Conservation (phyloP, 345 rosid species). For the Jatropha curcas region DNA sequence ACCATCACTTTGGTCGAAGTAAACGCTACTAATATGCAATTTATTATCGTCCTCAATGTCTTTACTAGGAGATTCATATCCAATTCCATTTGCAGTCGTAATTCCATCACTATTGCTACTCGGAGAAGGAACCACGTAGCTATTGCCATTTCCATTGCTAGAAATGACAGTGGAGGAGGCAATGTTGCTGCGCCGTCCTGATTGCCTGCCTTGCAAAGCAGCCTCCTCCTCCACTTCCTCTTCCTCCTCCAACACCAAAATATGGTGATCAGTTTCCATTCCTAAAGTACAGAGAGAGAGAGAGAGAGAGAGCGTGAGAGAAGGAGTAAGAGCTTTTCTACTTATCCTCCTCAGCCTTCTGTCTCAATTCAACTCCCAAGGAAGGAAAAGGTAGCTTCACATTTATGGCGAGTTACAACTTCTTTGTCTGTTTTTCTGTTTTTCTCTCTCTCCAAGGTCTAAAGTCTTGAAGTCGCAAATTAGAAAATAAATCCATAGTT, state of each 20-base stretch:
- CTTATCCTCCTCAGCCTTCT: background rate
- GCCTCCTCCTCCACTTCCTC: constrained; percentile 17
- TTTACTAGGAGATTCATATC: constrained; percentile 1
- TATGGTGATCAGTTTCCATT: background rate
- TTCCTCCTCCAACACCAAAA: constrained; percentile 3
- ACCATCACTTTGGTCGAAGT: constrained; percentile 39
- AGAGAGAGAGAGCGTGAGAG: background rate
- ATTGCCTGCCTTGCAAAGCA: constrained; percentile 13
- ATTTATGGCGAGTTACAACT: no score
- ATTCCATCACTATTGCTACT: background rate
- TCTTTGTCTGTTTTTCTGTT: no score
- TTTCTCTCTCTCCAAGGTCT: no score
- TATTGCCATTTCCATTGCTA: background rate
- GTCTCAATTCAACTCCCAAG: no score
- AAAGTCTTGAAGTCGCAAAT: no score
- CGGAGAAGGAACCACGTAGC: background rate
- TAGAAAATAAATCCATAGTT: no score
- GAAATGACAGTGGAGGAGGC: background rate
- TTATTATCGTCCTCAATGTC: background rate
- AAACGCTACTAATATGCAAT: constrained; percentile 15
- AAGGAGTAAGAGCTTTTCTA: no score
- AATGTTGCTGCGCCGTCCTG: background rate
- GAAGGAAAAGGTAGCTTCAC: background rate
- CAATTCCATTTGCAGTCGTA: background rate
- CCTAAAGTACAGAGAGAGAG: background rate